Evolutionary conservation across 257 asterid species (phyloP).

Genomic region (Solanum chilense): DNA sequence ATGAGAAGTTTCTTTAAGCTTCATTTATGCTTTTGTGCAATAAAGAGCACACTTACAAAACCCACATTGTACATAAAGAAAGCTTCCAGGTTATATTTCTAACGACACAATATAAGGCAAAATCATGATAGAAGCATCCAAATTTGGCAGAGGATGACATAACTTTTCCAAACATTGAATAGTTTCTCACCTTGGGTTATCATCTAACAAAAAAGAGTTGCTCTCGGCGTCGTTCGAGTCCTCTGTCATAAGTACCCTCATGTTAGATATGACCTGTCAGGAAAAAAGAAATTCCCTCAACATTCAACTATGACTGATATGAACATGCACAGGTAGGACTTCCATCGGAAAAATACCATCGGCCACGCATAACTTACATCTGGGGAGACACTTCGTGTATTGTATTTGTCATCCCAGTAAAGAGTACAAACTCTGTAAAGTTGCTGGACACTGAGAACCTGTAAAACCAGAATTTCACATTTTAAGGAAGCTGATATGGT

Average conservation of each 20-base stretch:
- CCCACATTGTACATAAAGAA: not conserved
- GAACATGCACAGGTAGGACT: not conserved
- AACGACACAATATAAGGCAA: not conserved
- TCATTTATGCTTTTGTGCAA: not conserved
- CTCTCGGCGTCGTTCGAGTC: constrained; percentile 64
- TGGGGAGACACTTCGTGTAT: constrained; percentile 85
- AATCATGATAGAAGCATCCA: not conserved
- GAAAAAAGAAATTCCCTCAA: not conserved
- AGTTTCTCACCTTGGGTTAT: constrained; percentile 56
- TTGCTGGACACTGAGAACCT: constrained; percentile 94
- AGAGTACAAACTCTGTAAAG: constrained; percentile 88
- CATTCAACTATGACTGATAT: not conserved
- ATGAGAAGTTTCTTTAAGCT: not conserved
- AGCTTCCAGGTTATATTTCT: not conserved
- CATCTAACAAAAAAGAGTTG: constrained; percentile 84
- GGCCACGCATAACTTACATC: constrained; percentile 44
- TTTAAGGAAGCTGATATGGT: not conserved
- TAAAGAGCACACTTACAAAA: not conserved
- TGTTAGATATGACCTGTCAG: constrained; percentile 78
- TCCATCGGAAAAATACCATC: not conserved
- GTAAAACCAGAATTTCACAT: constrained; percentile 13
- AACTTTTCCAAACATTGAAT: not conserved
- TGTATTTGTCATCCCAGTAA: constrained; percentile 89
- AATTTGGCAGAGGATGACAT: not conserved
- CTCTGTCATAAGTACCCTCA: constrained; percentile 89